Percentiles rank a stretch among this genome's conserved stretches.
These are phyloP conservation scores for Escallonia rubra DNA, from an alignment of 129 eudicot genomes.

Conservation along the genomic window DNA sequence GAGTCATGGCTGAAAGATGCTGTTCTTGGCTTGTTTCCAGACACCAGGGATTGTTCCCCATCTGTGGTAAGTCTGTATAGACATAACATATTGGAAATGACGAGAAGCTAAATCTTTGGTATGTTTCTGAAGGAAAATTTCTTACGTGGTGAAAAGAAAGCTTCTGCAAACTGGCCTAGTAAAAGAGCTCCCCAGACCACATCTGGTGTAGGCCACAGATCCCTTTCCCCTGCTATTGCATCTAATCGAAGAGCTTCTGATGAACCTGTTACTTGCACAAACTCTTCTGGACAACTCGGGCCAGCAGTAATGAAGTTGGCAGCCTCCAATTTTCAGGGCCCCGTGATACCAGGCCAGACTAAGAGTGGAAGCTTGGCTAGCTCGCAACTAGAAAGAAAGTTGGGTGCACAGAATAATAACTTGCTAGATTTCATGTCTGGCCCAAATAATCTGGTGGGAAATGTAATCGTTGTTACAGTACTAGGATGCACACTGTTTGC, in stretches of 20 bases:
- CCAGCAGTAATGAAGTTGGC: conserved; percentile 71
- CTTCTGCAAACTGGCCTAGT: conserved; percentile 42
- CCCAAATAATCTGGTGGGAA: conserved; percentile 32
- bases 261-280: conserved; percentile 32
- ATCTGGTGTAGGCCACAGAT: conserved; percentile 43
- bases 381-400: conserved; percentile 60
- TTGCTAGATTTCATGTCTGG: conserved; percentile 54
- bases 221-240: conserved; percentile 40
- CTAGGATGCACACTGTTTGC: conserved; percentile 52
- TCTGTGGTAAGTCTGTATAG: conserved; percentile 56
- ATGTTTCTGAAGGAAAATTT: conserved; percentile 47
- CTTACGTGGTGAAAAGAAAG: conserved; percentile 60
- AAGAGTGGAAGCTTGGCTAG: conserved; percentile 43
- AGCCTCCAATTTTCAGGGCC: conserved; percentile 50
- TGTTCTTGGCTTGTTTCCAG: conserved; percentile 74
- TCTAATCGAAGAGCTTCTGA: conserved; percentile 46
- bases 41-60: conserved; percentile 80
- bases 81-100: not conserved
- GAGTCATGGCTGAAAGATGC: conserved; percentile 82
- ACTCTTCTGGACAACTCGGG: conserved; percentile 57
- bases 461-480: conserved; percentile 41
- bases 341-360: conserved; percentile 33
- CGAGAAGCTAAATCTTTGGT: conserved; percentile 2
- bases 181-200: conserved; percentile 43
- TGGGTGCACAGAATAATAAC: conserved; percentile 47